A percentile compares a stretch with the other conserved stretches of the same genome.
phyloP scores from a whole-genome alignment of 2,329 filamentous ascomycete genomes.

The Neospermospora avenae region DNA sequence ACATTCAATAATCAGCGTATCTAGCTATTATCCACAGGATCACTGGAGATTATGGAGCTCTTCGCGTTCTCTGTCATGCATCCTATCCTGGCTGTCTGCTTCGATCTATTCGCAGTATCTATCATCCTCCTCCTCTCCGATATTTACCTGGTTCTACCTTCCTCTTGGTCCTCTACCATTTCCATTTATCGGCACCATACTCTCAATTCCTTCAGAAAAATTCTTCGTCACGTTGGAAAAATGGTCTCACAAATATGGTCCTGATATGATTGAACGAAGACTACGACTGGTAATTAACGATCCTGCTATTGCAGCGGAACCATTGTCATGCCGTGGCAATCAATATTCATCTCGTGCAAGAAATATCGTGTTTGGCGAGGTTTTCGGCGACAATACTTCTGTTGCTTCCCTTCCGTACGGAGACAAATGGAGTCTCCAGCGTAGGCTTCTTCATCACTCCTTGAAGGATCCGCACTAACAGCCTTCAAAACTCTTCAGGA shows the following conservation, averaged over 20 bases:
- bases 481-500: slow-evolving; percentile 3
- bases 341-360: slow-evolving; percentile 8
- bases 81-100: not conserved
- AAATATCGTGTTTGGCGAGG: not conserved
- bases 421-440: not conserved
- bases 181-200: slow-evolving; percentile 4
- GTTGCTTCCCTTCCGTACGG: slow-evolving; percentile 3
- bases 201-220: slow-evolving; percentile 1
- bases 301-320: not conserved
- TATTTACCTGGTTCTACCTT: slow-evolving; percentile 4
- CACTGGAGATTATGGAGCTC: not conserved
- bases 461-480: slow-evolving; percentile 1
- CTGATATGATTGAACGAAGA: not conserved
- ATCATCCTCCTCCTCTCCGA: not conserved
- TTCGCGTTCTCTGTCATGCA: not conserved
- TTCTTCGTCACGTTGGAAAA: not conserved
- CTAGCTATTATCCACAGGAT: not conserved
- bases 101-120: not conserved
- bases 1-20: not conserved
- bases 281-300: slow-evolving; percentile 2
- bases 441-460: slow-evolving; percentile 6
- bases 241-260: slow-evolving; percentile 5
- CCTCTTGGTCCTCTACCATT: slow-evolving; percentile 3
- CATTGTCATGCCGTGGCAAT: not conserved
- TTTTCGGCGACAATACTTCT: not conserved